Percentiles rank a stretch among this genome's conserved stretches.
Conservation (phyloP, 805 yeast species). For the Metschnikowia cubensis region DNA sequence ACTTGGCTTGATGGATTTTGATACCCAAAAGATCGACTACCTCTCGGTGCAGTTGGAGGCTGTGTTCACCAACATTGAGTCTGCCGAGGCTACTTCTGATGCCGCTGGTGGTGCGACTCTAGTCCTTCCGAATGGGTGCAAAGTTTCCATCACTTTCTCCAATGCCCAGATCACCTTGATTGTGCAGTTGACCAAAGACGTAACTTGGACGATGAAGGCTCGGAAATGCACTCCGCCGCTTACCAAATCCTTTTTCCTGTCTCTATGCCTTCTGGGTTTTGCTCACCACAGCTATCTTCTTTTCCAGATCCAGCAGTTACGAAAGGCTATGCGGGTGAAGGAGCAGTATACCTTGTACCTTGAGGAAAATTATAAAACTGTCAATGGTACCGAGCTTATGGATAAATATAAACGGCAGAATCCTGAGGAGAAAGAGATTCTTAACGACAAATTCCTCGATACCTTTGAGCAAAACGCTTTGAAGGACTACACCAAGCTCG, state of each 20-base stretch:
- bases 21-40: slow-evolving; percentile 12
- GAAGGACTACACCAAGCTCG: slow-evolving; percentile 1
- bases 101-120: slow-evolving; percentile 1
- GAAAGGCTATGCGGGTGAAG: slow-evolving; percentile 21
- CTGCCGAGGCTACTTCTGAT: neutral
- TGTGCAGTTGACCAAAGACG: slow-evolving; percentile 8
- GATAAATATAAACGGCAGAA: slow-evolving; percentile 23
- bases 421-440: slow-evolving; percentile 3
- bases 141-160: neutral
- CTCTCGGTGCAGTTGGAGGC: slow-evolving; percentile 16
- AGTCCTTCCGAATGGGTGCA: neutral
- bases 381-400: slow-evolving; percentile 34
- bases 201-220: slow-evolving; percentile 23
- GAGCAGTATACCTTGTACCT: slow-evolving; percentile 33
- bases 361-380: slow-evolving; percentile 30
- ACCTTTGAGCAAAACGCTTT: neutral
- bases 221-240: slow-evolving; percentile 4
- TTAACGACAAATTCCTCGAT: neutral
- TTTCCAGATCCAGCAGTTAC: slow-evolving; percentile 19
- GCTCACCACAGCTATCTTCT: slow-evolving; percentile 19
- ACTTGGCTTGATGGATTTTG: slow-evolving; percentile 29
- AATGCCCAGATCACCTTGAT: slow-evolving; percentile 1
- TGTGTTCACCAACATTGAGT: neutral
- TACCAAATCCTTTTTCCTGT: slow-evolving; percentile 17
- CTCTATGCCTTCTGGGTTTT: slow-evolving; percentile 22